Percentiles rank a stretch among this genome's conserved stretches.
These are phyloP conservation scores for Neocatenulostroma microsporum DNA, from an alignment of 2,329 filamentous ascomycete species.

Conservation along the genomic window DNA sequence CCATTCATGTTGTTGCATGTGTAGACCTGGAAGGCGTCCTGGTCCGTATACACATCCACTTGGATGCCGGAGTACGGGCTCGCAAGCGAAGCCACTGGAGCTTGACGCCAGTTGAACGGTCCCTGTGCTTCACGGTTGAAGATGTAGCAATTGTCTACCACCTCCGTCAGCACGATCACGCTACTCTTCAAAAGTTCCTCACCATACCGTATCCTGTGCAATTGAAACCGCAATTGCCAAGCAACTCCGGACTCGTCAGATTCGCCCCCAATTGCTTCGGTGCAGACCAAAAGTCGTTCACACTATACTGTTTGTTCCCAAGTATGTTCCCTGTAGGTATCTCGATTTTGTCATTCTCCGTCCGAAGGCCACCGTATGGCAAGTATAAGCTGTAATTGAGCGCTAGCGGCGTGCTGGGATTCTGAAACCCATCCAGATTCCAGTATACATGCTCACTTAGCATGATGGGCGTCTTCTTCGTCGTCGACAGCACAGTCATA, in stretches of 20 bases:
- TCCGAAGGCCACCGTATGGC: constrained; percentile 62
- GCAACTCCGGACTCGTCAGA: constrained; percentile 53
- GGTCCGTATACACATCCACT: constrained; percentile 73
- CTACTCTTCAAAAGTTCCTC: no score
- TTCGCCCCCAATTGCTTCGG: constrained; percentile 73
- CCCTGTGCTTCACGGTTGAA: constrained; percentile 54
- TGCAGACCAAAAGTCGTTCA: constrained; percentile 74
- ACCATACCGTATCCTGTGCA: constrained; percentile 66
- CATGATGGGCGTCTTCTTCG: constrained; percentile 75
- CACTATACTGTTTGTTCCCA: constrained; percentile 57
- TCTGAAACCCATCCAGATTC: constrained; percentile 73
- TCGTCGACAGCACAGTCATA: constrained; percentile 62
- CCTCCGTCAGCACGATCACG: neutral
- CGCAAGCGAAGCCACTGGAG: constrained; percentile 57
- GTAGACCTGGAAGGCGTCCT: constrained; percentile 84
- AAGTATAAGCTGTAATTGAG: constrained; percentile 65
- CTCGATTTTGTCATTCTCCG: constrained; percentile 53
- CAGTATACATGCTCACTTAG: constrained; percentile 59
- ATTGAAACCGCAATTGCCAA: constrained; percentile 67
- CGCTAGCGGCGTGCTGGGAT: constrained; percentile 56
- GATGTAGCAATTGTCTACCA: constrained; percentile 53
- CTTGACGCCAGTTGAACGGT: constrained; percentile 56
- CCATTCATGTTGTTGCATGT: constrained; percentile 72
- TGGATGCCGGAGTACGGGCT: constrained; percentile 74
- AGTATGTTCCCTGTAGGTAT: constrained; percentile 53